Evolutionary conservation across 1,284 basidiomycete genomes (phyloP).

Genomic region (Dichomitus squalens): DNA sequence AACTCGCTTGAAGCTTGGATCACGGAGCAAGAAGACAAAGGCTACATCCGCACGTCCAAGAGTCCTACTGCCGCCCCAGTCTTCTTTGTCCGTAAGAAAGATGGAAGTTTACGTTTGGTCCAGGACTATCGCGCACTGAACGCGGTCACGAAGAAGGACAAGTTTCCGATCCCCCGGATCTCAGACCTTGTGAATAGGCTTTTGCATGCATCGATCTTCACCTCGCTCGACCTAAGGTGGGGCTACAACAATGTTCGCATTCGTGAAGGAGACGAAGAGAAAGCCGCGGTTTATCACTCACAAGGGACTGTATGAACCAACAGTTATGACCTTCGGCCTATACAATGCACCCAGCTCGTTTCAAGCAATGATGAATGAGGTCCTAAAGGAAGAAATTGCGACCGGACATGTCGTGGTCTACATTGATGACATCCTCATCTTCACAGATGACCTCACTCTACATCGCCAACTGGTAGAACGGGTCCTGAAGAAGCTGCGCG

Average conservation of each 20-base stretch:
- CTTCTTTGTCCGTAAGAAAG: constrained; percentile 44
- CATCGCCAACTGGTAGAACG: constrained; percentile 23
- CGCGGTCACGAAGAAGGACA: constrained; percentile 29
- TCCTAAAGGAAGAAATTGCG: constrained; percentile 2
- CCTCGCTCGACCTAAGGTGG: constrained; percentile 7
- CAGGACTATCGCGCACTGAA: constrained; percentile 33
- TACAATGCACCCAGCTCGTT: constrained; percentile 34
- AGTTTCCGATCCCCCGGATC: constrained; percentile 6
- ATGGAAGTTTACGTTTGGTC: constrained; percentile 32
- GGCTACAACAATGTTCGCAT: constrained; percentile 12
- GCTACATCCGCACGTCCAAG: constrained; percentile 5
- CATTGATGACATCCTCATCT: constrained; percentile 12
- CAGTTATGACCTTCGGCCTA: constrained; percentile 36
- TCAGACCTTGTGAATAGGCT: constrained; percentile 1
- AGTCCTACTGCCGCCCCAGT: constrained; percentile 31
- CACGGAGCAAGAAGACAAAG: background rate
- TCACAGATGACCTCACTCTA: background rate
- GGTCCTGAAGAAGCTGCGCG: constrained; percentile 34
- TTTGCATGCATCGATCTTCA: constrained; percentile 1
- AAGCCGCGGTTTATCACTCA: constrained; percentile 19
- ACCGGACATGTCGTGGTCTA: constrained; percentile 5
- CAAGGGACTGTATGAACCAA: constrained; percentile 29
- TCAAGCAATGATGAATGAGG: constrained; percentile 19
- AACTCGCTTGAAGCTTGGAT: constrained; percentile 2
- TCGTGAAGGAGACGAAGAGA: constrained; percentile 17